Evolutionary conservation across 176 grass and related monocot genomes (phyloP).

Genomic region (Oryza glumipatula): DNA sequence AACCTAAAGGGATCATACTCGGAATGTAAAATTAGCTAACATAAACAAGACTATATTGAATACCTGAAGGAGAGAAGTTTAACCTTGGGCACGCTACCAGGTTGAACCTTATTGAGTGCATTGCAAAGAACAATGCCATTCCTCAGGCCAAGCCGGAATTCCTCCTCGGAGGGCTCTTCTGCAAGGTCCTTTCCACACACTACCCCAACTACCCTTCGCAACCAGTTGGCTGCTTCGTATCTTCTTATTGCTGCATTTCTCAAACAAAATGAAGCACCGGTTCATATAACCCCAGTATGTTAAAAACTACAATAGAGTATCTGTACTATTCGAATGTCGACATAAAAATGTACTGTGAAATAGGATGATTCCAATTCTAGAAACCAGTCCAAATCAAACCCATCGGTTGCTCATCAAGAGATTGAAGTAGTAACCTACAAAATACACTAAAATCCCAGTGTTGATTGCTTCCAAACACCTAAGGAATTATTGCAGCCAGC

Average conservation of each 20-base stretch:
- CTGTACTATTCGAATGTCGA: no score
- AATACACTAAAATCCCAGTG: neutral
- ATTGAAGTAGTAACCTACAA: constrained; percentile 1
- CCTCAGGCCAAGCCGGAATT: constrained; percentile 80
- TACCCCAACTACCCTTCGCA: constrained; percentile 72
- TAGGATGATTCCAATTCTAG: neutral
- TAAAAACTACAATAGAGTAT: neutral
- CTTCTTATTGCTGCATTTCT: constrained; percentile 71
- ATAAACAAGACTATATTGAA: constrained; percentile 35
- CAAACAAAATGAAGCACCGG: constrained; percentile 31
- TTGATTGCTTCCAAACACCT: neutral
- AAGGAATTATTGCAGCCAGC: neutral
- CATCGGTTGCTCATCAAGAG: constrained; percentile 6
- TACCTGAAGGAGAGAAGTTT: constrained; percentile 34
- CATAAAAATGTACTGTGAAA: neutral
- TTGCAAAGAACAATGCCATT: constrained; percentile 95
- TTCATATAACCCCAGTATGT: neutral
- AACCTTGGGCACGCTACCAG: constrained; percentile 78
- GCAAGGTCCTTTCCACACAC: constrained; percentile 72
- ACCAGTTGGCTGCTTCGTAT: constrained; percentile 84
- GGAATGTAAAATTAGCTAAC: constrained; percentile 29
- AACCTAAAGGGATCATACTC: constrained; percentile 53
- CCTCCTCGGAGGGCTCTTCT: constrained; percentile 85
- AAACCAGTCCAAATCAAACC: neutral
- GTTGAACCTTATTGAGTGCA: constrained; percentile 87